These are phyloP conservation scores for Entamoeba invadens DNA, from an alignment of 208 protist genomes.

Conservation along the genomic window DNA sequence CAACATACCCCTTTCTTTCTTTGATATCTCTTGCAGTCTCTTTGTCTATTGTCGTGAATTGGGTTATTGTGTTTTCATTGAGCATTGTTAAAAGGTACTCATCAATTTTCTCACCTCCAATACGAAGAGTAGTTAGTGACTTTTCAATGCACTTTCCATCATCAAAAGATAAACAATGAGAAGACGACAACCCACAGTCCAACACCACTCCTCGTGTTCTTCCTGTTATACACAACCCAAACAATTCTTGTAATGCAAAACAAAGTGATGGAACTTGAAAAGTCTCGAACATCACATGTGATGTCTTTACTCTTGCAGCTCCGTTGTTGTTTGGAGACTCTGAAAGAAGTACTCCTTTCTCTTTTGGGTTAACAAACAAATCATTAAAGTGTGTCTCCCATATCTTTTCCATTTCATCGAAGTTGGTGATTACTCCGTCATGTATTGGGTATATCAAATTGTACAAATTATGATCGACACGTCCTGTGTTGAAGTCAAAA, in stretches of 20 bases:
- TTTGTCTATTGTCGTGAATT: too few relatives aligned
- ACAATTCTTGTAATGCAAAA: conserved; percentile 27
- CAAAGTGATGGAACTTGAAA: conserved; percentile 26
- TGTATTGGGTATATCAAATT: conserved; percentile 30
- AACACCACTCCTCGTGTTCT: conserved; percentile 36
- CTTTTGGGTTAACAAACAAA: neutral
- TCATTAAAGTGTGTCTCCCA: conserved; percentile 82
- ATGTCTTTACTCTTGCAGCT: conserved; percentile 31
- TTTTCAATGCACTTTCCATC: too few relatives aligned
- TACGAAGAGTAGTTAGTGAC: too few relatives aligned
- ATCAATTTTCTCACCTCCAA: too few relatives aligned
- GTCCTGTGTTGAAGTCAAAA: conserved; percentile 15
- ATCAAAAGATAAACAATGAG: too few relatives aligned
- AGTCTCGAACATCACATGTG: conserved; percentile 10
- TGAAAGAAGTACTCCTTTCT: neutral
- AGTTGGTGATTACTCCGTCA: conserved; percentile 24
- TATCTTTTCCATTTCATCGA: conserved; percentile 36
- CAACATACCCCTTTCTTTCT: too few relatives aligned
- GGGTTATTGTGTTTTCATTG: too few relatives aligned
- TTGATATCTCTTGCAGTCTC: too few relatives aligned
- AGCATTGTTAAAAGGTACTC: too few relatives aligned
- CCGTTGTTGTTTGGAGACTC: neutral
- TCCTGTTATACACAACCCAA: conserved; percentile 26
- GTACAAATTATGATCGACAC: conserved; percentile 15
- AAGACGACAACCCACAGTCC: conserved; percentile 19